Evolutionary conservation across 2,329 filamentous ascomycete species (phyloP).

Genomic region (Colletotrichum sp.): DNA sequence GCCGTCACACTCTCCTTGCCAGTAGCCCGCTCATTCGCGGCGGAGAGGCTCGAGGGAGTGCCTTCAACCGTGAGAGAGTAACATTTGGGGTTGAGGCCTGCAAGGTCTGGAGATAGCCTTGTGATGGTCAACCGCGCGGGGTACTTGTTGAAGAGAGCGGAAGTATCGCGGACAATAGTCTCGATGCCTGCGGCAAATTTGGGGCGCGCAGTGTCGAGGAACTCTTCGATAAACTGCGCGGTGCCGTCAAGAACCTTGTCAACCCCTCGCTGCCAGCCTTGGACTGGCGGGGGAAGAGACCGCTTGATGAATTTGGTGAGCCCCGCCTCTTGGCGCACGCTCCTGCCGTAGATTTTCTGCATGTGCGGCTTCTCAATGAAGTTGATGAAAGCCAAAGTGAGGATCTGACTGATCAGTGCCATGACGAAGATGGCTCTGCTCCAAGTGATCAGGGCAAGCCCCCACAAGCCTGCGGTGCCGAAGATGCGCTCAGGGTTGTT

Average conservation of each 20-base stretch:
- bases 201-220: conserved; percentile 83
- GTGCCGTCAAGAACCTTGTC: conserved; percentile 88
- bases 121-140: conserved; percentile 86
- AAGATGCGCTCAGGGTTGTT: conserved; percentile 97
- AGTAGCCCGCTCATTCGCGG: conserved; percentile 63
- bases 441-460: conserved; percentile 90
- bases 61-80: conserved; percentile 81
- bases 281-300: conserved; percentile 82
- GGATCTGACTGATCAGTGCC: conserved; percentile 82
- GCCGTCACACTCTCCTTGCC: conserved; percentile 77
- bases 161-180: conserved; percentile 86
- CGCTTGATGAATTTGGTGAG: conserved; percentile 90
- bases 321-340: conserved; percentile 84
- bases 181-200: conserved; percentile 87
- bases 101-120: conserved; percentile 77
- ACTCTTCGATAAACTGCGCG: conserved; percentile 87
- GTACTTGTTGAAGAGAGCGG: conserved; percentile 86
- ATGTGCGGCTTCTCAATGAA: conserved; percentile 96
- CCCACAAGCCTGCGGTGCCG: conserved; percentile 94
- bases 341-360: conserved; percentile 93
- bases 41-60: conserved; percentile 55
- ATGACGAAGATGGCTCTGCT: conserved; percentile 86
- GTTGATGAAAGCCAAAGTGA: conserved; percentile 87
- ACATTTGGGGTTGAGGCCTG: conserved; percentile 77
- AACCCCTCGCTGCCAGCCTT: conserved; percentile 83